Percentiles rank a stretch among this genome's conserved stretches.
Conservation (phyloP, 2,329 filamentous ascomycete species). For the Fusarium multiceps region DNA sequence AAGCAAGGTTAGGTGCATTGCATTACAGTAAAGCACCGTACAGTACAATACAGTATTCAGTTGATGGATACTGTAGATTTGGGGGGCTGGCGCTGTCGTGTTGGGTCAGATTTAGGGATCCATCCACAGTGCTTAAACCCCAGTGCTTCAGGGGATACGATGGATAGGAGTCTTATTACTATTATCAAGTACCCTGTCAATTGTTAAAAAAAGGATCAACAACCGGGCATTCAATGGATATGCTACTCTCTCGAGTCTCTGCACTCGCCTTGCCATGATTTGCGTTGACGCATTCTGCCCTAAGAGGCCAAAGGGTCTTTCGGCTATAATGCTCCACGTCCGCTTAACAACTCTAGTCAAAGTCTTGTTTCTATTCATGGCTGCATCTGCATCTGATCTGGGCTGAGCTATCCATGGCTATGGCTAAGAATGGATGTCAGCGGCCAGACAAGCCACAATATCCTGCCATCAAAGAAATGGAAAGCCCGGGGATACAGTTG, state of each 20-base stretch:
- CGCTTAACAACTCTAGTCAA: constrained; percentile 10
- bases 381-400: not conserved
- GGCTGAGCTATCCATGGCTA: not conserved
- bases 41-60: not conserved
- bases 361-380: constrained; percentile 37
- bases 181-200: constrained; percentile 17
- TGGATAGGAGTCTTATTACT: constrained; percentile 4
- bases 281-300: constrained; percentile 3
- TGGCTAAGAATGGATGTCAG: not conserved
- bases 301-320: constrained; percentile 12
- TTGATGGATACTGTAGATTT: not conserved
- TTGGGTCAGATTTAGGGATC: constrained; percentile 28
- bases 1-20: not conserved
- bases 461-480: constrained; percentile 15
- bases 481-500: constrained; percentile 6
- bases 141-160: constrained; percentile 14
- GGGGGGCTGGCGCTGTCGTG: constrained; percentile 26
- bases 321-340: constrained; percentile 22
- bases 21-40: not conserved
- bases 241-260: not conserved
- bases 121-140: constrained; percentile 30
- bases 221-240: no score
- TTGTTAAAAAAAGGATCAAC: constrained; percentile 25
- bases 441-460: constrained; percentile 13
- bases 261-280: not conserved